phyloP scores from a whole-genome alignment of 306 rosid genomes.

The Echinosophora koreensis region DNA sequence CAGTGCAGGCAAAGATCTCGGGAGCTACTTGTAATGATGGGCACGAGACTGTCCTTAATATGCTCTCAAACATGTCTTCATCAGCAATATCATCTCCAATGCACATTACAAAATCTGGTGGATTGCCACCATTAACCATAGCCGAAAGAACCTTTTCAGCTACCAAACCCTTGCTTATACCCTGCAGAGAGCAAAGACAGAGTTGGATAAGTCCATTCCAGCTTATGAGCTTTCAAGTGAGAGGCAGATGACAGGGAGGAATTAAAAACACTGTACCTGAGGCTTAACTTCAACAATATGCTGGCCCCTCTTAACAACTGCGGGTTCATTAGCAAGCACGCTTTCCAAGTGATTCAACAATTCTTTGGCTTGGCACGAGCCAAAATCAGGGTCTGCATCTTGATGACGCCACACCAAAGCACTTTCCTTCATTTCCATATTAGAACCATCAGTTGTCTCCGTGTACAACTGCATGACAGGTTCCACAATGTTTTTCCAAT shows the following conservation, averaged over 20 bases:
- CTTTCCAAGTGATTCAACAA: conserved; percentile 74
- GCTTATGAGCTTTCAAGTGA: neutral
- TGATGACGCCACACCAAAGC: conserved; percentile 91
- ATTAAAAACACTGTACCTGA: conserved; percentile 57
- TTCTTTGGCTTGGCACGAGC: conserved; percentile 81
- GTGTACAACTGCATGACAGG: conserved; percentile 75
- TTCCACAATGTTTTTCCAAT: conserved; percentile 78
- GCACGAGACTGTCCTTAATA: conserved; percentile 57
- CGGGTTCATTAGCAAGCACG: conserved; percentile 79
- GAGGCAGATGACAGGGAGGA: neutral
- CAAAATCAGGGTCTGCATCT: conserved; percentile 87
- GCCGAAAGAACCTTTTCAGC: conserved; percentile 66
- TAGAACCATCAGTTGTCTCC: conserved; percentile 81
- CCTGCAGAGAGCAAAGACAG: conserved; percentile 54
- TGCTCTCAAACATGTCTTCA: conserved; percentile 88
- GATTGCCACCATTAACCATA: conserved; percentile 57
- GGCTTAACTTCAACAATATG: conserved; percentile 85
- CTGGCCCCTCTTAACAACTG: conserved; percentile 68
- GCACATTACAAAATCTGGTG: conserved; percentile 80
- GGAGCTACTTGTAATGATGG: conserved; percentile 61
- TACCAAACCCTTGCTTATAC: conserved; percentile 77
- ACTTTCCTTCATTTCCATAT: conserved; percentile 71
- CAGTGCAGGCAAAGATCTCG: conserved; percentile 80
- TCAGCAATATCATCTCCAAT: conserved; percentile 81
- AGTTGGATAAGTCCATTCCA: conserved; percentile 16